Evolutionary conservation across 257 asterid genomes (phyloP), one percentile per base, ranked within the genome.

Genomic region (Vinca minor): DNA sequence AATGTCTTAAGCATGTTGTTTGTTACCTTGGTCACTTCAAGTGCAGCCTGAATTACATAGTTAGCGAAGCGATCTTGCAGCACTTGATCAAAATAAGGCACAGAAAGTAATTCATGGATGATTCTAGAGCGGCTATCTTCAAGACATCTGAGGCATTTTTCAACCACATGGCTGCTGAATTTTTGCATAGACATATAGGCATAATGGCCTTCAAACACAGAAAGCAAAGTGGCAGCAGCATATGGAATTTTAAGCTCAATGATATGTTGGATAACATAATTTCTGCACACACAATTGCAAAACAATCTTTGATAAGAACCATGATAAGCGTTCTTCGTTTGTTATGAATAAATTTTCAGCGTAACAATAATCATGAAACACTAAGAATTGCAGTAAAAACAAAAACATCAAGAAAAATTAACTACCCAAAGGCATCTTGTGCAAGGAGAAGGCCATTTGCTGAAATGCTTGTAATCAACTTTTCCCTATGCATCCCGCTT

Each of bases 351-450:
- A 44, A 2, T 42, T 44, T 2, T 44, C 49, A 44, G 17, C 17
- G 49, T 17, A 1, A 0, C n/a, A 44, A 44, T 4, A 44, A 15
- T 3, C 20, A 15, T 14, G 3, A 44, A 44, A 15, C 21, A 15
- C 49, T 15, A 44, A 41, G 4, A 41, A 15, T 41, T 11, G 46
- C 17, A 1, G 17, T n/a, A n/a, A n/a, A n/a, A n/a, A n/a, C n/a
- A n/a, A n/a, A n/a, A n/a, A n/a, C 31, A 34, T 57, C 64, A 13
- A 39, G 42, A 55, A 48, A 11, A 48, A 4, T 38, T 38, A 34
- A 3, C 64, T 88, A 91, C 98, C 98, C 98, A 63, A 53, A 91
- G 69, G 92, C 85, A 85, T 91, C 95, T 75, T 88, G 96, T 63
- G 98, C 85, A 61, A 91, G 96, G 65, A 77, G 70, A 73, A 84